These are phyloP conservation scores for Piper betle DNA, from an alignment of 164 flowering plant species.

Conservation along the genomic window DNA sequence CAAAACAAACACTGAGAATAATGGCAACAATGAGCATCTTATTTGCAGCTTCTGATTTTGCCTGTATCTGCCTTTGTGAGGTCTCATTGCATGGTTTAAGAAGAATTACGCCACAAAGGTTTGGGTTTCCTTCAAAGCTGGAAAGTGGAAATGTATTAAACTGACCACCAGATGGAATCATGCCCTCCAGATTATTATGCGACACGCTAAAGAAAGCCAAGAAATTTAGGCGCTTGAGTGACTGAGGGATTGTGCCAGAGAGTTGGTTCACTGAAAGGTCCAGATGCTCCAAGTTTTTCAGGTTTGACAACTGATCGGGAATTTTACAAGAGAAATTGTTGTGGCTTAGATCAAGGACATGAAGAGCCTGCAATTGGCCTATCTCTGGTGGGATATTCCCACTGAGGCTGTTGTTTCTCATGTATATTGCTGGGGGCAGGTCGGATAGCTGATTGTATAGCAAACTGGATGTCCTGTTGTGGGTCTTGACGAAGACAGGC, in stretches of 20 bases:
- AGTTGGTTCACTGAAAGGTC: slow-evolving; percentile 43
- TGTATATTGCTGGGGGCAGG: slow-evolving; percentile 49
- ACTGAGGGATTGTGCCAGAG: slow-evolving; percentile 47
- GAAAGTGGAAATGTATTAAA: slow-evolving; percentile 39
- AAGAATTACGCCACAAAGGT: slow-evolving; percentile 21
- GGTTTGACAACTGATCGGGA: slow-evolving; percentile 40
- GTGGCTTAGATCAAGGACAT: slow-evolving; percentile 37
- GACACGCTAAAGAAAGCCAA: slow-evolving; percentile 49
- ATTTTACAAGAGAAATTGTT: slow-evolving; percentile 43
- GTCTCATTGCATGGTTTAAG: slow-evolving; percentile 18
- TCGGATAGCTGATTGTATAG: slow-evolving; percentile 48
- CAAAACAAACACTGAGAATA: slow-evolving; percentile 4
- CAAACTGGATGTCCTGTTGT: slow-evolving; percentile 24
- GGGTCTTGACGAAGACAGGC: slow-evolving; percentile 40
- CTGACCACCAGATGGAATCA: slow-evolving; percentile 51
- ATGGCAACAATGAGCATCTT: slow-evolving; percentile 7
- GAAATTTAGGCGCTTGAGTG: slow-evolving; percentile 39
- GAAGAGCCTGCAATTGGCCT: slow-evolving; percentile 37
- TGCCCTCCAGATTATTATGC: slow-evolving; percentile 42
- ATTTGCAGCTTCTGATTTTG: background rate
- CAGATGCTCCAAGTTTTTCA: slow-evolving; percentile 38
- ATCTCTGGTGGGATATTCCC: slow-evolving; percentile 47
- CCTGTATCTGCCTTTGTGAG: background rate
- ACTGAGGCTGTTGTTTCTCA: slow-evolving; percentile 31
- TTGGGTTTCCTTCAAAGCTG: slow-evolving; percentile 44